A percentile compares a stretch with the other conserved stretches of the same genome.
These are phyloP conservation scores for Fusarium udum DNA, from an alignment of 2,329 filamentous ascomycete species.

Conservation along the genomic window DNA sequence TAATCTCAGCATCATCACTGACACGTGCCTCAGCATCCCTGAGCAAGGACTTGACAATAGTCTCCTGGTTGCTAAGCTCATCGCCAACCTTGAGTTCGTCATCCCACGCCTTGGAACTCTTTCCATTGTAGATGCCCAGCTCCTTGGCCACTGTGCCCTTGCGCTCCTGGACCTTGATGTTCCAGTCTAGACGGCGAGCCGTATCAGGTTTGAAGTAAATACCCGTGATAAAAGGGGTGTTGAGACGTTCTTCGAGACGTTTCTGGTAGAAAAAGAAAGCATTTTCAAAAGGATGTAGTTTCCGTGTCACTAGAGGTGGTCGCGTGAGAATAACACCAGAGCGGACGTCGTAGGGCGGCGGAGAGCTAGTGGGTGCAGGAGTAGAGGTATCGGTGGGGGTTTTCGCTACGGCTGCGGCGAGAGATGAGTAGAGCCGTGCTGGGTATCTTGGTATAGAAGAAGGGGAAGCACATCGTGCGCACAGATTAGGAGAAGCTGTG, in stretches of 20 bases:
- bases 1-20: conserved; percentile 68
- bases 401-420: conserved; percentile 38
- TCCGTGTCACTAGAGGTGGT: conserved; percentile 84
- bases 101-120: conserved; percentile 80
- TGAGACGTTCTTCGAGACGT: conserved; percentile 91
- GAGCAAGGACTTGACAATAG: conserved; percentile 74
- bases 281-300: conserved; percentile 87
- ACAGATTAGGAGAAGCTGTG: conserved; percentile 46
- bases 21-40: conserved; percentile 76
- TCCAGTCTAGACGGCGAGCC: conserved; percentile 86
- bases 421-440: conserved; percentile 50
- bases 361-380: conserved; percentile 30
- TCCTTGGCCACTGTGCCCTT: conserved; percentile 80
- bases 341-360: conserved; percentile 59
- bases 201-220: conserved; percentile 97
- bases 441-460: conserved; percentile 41
- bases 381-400: conserved; percentile 28
- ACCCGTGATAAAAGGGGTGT: conserved; percentile 85
- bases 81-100: conserved; percentile 87
- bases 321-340: conserved; percentile 86
- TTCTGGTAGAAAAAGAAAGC: conserved; percentile 97
- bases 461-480: conserved; percentile 52
- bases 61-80: conserved; percentile 68
- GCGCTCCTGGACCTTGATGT: conserved; percentile 82
- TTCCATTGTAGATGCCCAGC: conserved; percentile 83